phyloP scores from a whole-genome alignment of 495 filamentous ascomycete species.

The Penicillium longicatenatum region DNA sequence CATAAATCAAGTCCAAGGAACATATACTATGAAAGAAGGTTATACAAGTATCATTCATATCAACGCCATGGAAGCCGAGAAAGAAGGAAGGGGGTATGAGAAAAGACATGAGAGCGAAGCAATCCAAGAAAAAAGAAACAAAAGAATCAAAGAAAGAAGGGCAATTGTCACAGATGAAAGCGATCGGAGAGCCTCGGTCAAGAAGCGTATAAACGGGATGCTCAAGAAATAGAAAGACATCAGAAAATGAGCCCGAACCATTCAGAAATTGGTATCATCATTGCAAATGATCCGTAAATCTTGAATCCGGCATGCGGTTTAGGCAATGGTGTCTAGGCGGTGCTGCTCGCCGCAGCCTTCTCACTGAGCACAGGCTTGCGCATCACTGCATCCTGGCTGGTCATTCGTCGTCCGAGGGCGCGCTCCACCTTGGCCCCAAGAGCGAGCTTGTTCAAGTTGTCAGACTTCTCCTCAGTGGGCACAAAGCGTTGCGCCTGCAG shows the following conservation, averaged over 20 bases:
- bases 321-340: conserved; percentile 14
- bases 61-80: conserved; percentile 2
- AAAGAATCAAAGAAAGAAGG: conserved; percentile 15
- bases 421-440: conserved; percentile 93
- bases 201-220: neutral
- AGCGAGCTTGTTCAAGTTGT: conserved; percentile 85
- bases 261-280: neutral
- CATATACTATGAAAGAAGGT: conserved; percentile 6
- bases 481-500: conserved; percentile 83
- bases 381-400: conserved; percentile 88
- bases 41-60: conserved; percentile 23
- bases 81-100: conserved; percentile 8
- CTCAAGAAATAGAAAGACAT: neutral
- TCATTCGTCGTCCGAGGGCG: conserved; percentile 87
- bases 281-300: neutral
- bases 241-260: neutral
- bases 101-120: neutral
- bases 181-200: conserved; percentile 2
- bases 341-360: conserved; percentile 41
- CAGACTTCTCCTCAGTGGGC: conserved; percentile 77
- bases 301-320: neutral
- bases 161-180: neutral
- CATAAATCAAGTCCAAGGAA: conserved; percentile 5
- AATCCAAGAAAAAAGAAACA: conserved; percentile 8
- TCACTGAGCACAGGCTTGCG: conserved; percentile 57